A percentile compares a stretch with the other conserved stretches of the same genome.
phyloP scores from a whole-genome alignment of 202 grass and related monocot species.

The Panicum virgatum region DNA sequence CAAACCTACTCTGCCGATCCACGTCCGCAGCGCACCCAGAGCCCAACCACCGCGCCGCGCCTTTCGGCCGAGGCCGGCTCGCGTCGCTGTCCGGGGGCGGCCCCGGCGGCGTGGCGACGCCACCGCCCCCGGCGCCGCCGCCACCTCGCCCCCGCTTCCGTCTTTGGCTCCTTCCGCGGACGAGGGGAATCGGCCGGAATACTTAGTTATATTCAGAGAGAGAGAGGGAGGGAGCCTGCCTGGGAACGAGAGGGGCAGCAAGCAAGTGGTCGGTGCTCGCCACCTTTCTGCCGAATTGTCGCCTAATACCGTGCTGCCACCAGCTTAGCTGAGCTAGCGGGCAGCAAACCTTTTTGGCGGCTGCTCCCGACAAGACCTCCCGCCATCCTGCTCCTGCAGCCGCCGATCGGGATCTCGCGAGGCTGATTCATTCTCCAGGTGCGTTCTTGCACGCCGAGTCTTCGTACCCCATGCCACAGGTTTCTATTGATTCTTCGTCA shows the following conservation, averaged over 20 bases:
- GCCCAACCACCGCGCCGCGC: conserved; percentile 17
- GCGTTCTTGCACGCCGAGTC: background rate
- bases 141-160: conserved; percentile 27
- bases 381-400: background rate
- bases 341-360: conserved; percentile 33
- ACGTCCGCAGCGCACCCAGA: conserved; percentile 23
- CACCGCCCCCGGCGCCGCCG: conserved; percentile 35
- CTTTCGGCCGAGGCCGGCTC: conserved; percentile 46
- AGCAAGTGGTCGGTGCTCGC: conserved; percentile 26
- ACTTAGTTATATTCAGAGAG: background rate
- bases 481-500: background rate
- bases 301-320: background rate
- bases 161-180: conserved; percentile 42
- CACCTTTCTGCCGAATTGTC: conserved; percentile 44
- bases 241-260: conserved; percentile 1
- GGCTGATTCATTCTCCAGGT: conserved; percentile 26
- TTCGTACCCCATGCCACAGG: background rate
- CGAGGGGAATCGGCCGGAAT: conserved; percentile 4
- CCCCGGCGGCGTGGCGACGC: conserved; percentile 16
- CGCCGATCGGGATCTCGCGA: conserved; percentile 50
- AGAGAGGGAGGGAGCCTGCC: too few relatives aligned
- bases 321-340: conserved; percentile 5
- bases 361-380: conserved; percentile 34
- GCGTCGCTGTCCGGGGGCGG: conserved; percentile 34
- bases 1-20: conserved; percentile 15